These are phyloP conservation scores for Phytophthora kernoviae DNA, from an alignment of 352 stramenopile genomes.

Conservation along the genomic window DNA sequence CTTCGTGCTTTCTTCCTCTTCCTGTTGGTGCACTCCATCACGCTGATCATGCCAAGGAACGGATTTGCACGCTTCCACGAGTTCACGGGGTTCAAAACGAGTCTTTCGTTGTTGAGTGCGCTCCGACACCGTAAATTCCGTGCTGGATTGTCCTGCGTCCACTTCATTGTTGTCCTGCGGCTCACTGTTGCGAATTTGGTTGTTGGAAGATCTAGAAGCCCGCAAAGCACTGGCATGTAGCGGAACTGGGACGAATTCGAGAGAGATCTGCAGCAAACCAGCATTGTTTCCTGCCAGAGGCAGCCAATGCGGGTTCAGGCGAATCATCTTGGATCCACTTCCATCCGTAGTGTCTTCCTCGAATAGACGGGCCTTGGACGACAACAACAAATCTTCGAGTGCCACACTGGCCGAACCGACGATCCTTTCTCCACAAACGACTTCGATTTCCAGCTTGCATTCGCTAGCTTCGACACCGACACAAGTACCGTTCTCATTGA, in stretches of 20 bases:
- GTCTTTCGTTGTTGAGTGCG: constrained; percentile 19
- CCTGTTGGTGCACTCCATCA: constrained; percentile 12
- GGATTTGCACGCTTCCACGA: constrained; percentile 13
- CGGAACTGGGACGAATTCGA: constrained; percentile 50
- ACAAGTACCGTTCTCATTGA: neutral
- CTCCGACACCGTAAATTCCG: constrained; percentile 17
- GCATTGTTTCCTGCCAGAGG: constrained; percentile 42
- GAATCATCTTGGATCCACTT: constrained; percentile 13
- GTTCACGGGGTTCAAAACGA: constrained; percentile 32
- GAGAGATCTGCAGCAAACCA: constrained; percentile 52
- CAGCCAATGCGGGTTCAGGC: constrained; percentile 45
- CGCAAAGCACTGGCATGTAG: neutral
- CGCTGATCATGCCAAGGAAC: constrained; percentile 33
- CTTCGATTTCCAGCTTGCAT: constrained; percentile 53
- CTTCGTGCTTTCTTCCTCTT: constrained; percentile 12
- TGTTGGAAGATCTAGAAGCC: constrained; percentile 8
- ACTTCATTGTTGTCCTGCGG: constrained; percentile 25
- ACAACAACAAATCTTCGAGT: constrained; percentile 37
- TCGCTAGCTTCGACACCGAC: constrained; percentile 29
- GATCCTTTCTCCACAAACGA: constrained; percentile 57
- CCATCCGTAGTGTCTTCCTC: constrained; percentile 22
- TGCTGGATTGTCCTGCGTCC: constrained; percentile 10
- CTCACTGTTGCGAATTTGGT: constrained; percentile 3
- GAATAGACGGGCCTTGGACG: constrained; percentile 21
- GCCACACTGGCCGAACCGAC: constrained; percentile 44